Evolutionary conservation across 352 stramenopile species (phyloP), one percentile per base, ranked within the genome.

Genomic region (Blastocystis sp.): DNA sequence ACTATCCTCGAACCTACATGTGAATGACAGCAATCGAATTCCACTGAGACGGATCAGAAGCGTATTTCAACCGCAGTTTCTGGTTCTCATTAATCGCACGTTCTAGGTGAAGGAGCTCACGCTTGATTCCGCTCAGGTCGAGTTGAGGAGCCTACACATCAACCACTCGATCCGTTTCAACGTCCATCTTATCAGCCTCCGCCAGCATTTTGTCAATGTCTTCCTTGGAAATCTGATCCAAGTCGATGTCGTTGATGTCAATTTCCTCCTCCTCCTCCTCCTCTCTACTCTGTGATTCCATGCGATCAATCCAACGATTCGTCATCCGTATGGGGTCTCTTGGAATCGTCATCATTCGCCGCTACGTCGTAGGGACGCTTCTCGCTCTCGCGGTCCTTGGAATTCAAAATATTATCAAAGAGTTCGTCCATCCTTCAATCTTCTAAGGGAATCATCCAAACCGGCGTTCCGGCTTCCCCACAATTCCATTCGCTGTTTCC

Each of bases 321-420:
- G n/a, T 78, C 67, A 59, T 78, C 44, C 14, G 57, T 11, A 9
- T 42, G 44, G 34, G 32, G 34, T 44, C 67, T 8, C 42, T 78
- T 78, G 1, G n/a, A 18, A 40, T 57, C 24, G 8, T 61, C 36
- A 27, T 57, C 36, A 40, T 61, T 9, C 14, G 9, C 16, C 2
- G 11, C 16, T 57, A 42, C 67, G 27, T 57, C 67, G 11, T 7
- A 16, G 56, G 56, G 14, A 24, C 67, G 40, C 34, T 78, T 78
- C 38, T 46, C 7, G 24, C 27, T 46, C 21, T 48, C 44, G 0
- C 3, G 1, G 24, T 61, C 51, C 49, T 61, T 78, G 34, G 67
- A 78, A 61, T 78, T 78, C n/a, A 78, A 61, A 40, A 78, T 78
- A 34, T n/a, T 78, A 46, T 78, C 67, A 78, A 78, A 78, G 21